A percentile compares a stretch with the other conserved stretches of the same genome.
Conservation (phyloP, 1,284 basidiomycete species). For the Ceratorhiza oryzae-sativae region DNA sequence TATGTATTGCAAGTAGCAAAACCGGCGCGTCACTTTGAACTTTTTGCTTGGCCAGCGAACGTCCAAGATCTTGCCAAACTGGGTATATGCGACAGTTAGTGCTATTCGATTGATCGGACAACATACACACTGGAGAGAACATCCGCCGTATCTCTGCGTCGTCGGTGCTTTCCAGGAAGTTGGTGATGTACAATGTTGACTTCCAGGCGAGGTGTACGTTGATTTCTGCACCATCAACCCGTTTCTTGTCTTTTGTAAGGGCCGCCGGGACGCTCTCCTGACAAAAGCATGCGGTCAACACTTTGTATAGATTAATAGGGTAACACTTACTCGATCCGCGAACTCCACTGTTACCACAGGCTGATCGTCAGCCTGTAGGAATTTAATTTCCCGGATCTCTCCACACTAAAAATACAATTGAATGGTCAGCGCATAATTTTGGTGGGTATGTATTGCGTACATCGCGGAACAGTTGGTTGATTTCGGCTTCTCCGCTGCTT, state of each 20-base stretch:
- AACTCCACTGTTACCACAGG: slow-evolving; percentile 85
- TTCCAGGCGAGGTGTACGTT: slow-evolving; percentile 90
- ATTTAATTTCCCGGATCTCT: slow-evolving; percentile 76
- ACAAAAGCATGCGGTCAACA: not conserved
- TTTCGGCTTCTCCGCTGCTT: slow-evolving; percentile 66
- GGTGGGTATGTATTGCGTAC: slow-evolving; percentile 57
- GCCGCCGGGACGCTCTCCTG: slow-evolving; percentile 84
- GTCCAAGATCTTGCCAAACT: slow-evolving; percentile 89
- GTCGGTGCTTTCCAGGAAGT: slow-evolving; percentile 89
- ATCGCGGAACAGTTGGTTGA: slow-evolving; percentile 83
- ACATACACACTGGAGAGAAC: slow-evolving; percentile 71
- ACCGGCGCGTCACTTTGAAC: slow-evolving; percentile 87
- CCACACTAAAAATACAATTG: slow-evolving; percentile 70
- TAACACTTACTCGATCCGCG: slow-evolving; percentile 62
- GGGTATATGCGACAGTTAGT: slow-evolving; percentile 48
- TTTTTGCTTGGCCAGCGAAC: slow-evolving; percentile 99
- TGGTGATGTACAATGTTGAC: slow-evolving; percentile 95
- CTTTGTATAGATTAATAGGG: not conserved
- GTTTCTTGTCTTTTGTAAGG: slow-evolving; percentile 92
- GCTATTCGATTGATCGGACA: not conserved
- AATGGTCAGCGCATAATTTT: not conserved
- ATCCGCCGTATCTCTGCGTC: slow-evolving; percentile 77
- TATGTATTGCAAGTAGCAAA: slow-evolving; percentile 94
- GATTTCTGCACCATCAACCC: slow-evolving; percentile 74
- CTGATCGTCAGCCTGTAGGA: slow-evolving; percentile 59